A percentile compares a stretch with the other conserved stretches of the same genome.
These are phyloP conservation scores for Nannochloropsis gaditana DNA, from an alignment of 108 stramenopile species.

Conservation along the genomic window DNA sequence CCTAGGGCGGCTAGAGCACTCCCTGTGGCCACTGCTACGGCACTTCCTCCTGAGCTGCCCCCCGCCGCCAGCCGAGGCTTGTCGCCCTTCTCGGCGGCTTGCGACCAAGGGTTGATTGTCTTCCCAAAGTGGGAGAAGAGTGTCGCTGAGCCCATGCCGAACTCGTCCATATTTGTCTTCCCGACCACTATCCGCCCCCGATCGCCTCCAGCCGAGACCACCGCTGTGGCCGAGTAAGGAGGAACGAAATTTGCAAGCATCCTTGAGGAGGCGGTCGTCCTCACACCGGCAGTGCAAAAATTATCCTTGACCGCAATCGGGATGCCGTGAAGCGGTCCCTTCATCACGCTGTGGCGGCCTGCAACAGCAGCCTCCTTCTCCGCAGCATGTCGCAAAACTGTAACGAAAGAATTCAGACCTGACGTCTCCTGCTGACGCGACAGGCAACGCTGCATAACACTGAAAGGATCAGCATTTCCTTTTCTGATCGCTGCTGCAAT, in stretches of 20 bases:
- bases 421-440: neutral
- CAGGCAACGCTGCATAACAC: conserved; percentile 8
- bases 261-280: conserved; percentile 67
- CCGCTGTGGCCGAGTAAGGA: conserved; percentile 68
- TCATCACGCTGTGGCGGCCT: neutral
- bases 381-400: neutral
- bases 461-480: neutral
- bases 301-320: conserved; percentile 82
- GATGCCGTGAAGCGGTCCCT: conserved; percentile 59
- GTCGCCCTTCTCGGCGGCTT: neutral
- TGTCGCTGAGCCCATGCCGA: conserved; percentile 83
- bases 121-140: conserved; percentile 61
- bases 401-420: neutral
- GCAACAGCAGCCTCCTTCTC: neutral
- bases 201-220: conserved; percentile 50
- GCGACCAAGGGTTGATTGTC: conserved; percentile 32
- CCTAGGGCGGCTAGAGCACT: conserved; percentile 69
- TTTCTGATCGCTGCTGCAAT: neutral
- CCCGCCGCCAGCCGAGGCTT: conserved; percentile 60
- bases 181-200: conserved; percentile 75
- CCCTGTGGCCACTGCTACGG: conserved; percentile 72
- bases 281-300: conserved; percentile 61
- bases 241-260: conserved; percentile 54
- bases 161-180: conserved; percentile 82
- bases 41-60: conserved; percentile 79